Base-by-base conservation (phyloP, 1,284 basidiomycete species). In the Malassezia furfur region DNA sequence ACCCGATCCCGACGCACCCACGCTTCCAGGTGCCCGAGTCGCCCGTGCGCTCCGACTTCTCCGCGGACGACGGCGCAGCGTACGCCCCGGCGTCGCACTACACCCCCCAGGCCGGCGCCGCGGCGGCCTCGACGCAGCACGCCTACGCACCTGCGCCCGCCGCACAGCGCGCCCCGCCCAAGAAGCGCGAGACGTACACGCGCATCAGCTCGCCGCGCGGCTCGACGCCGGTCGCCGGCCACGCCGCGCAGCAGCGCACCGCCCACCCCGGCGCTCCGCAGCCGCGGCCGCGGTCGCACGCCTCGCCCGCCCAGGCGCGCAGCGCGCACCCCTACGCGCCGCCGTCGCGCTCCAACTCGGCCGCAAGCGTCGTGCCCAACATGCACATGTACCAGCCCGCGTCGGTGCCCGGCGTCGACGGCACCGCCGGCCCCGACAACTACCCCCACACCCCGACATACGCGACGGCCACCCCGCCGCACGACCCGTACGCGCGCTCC, bases 1-100 rank as follows among this genome's bases (percentile, higher is more conserved):
- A 72, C 39, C 71, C 71, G 22, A 64, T 72, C n/a, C 70, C 71
- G 8, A 72, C 65, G 37, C 71, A 72, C 46, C 70, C 71, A 9
- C 17, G 35, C 21, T 22, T 40, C 5, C 62, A 62, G 22, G 66
- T 68, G 9, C 66, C 67, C 21, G 66, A 65, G 28, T 66, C 68
- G 50, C 65, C 65, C 19, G 56, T 63, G 41, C 61, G 67, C 25
- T 59, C 67, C 30, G 60, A 61, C 30, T 54, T 49, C 8, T 46
- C 32, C 14, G 57, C 53, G 3, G 17, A 36, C 46, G 21, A 15
- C 12, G 8, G 11, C 15, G 17, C 15, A 31, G 22, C 40, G 56
- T 53, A 31, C 34, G 47, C 47, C 19, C 30, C 57, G 8, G 39
- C 46, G 10, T 25, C 53, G 22, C 43, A 45, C 25, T 45, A 45